A percentile compares a stretch with the other conserved stretches of the same genome.
These are phyloP conservation scores for Vanilla planifolia DNA, from an alignment of 106 monocot genomes.

Conservation along the genomic window DNA sequence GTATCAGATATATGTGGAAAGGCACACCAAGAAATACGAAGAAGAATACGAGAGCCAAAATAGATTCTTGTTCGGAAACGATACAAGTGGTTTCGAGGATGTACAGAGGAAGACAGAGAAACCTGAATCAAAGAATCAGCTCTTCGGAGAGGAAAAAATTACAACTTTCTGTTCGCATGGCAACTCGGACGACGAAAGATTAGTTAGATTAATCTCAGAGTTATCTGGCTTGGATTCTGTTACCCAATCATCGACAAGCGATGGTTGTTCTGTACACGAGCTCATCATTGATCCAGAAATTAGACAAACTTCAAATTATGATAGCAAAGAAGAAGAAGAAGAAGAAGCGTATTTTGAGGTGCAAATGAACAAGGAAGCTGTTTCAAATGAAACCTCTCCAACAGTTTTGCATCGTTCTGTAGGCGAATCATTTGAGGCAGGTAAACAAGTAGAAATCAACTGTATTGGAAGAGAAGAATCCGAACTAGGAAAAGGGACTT, in stretches of 20 bases:
- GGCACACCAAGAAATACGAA: background rate
- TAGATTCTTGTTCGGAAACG: constrained; percentile 28
- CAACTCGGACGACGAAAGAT: constrained; percentile 7
- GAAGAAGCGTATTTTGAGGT: no score
- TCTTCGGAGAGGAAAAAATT: constrained; percentile 4
- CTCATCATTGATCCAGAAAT: constrained; percentile 19
- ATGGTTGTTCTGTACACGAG: constrained; percentile 62
- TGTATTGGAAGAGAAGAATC: background rate
- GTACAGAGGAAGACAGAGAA: constrained; percentile 25
- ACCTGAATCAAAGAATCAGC: background rate
- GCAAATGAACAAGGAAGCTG: no score
- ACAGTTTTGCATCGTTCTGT: no score
- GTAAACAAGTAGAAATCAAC: background rate
- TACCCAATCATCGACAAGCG: constrained; percentile 25
- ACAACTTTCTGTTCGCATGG: background rate
- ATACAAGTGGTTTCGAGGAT: constrained; percentile 32
- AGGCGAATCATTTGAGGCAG: no score
- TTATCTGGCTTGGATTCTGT: constrained; percentile 39
- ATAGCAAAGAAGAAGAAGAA: constrained; percentile 2
- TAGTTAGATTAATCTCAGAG: constrained; percentile 4
- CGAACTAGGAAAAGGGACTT: background rate
- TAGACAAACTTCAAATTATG: background rate
- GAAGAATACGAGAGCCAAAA: background rate
- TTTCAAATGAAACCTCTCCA: no score
- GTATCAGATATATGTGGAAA: constrained; percentile 12